Percentiles rank a stretch among this genome's conserved stretches.
phyloP scores from a whole-genome alignment of 1,284 basidiomycete species.

The Coniophora puteana region DNA sequence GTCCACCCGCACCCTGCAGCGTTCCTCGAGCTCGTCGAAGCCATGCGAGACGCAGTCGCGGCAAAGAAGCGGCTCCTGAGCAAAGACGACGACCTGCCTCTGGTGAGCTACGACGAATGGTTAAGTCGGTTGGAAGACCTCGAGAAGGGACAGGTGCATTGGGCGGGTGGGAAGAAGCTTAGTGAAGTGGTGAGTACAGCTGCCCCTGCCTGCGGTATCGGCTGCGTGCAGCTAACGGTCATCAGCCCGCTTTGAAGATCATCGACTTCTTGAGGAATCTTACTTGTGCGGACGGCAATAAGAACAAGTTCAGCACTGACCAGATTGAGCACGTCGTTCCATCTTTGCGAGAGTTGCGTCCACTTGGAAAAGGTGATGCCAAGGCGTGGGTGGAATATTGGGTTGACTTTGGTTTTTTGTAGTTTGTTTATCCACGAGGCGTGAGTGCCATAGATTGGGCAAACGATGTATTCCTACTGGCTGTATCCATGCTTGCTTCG shows the following conservation, averaged over 20 bases:
- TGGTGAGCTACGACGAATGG: conserved; percentile 31
- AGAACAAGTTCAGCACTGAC: conserved; percentile 19
- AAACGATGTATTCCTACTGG: no score
- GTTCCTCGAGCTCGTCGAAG: conserved; percentile 25
- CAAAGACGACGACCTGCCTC: conserved; percentile 15
- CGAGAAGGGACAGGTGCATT: conserved; percentile 10
- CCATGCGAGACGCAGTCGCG: conserved; percentile 20
- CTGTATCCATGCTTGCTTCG: no score
- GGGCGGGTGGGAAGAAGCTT: conserved; percentile 14
- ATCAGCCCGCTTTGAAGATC: conserved; percentile 33
- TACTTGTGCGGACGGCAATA: conserved; percentile 5
- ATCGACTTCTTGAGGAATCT: conserved; percentile 28
- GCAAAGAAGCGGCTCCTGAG: conserved; percentile 10
- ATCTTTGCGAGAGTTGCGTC: conserved; percentile 17
- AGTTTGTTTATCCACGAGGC: neutral
- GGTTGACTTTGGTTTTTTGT: conserved; percentile 12
- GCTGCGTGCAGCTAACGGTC: neutral
- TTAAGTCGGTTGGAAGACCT: conserved; percentile 23
- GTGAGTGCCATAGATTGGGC: no score
- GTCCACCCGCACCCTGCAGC: conserved; percentile 32
- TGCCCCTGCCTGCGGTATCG: neutral
- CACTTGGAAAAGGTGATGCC: conserved; percentile 18
- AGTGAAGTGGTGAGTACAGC: conserved; percentile 18
- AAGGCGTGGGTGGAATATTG: conserved; percentile 25
- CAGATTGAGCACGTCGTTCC: conserved; percentile 19